A percentile compares a stretch with the other conserved stretches of the same genome.
Conservation (phyloP, 1,139 yeast species). For the Kodamaea plutei region DNA sequence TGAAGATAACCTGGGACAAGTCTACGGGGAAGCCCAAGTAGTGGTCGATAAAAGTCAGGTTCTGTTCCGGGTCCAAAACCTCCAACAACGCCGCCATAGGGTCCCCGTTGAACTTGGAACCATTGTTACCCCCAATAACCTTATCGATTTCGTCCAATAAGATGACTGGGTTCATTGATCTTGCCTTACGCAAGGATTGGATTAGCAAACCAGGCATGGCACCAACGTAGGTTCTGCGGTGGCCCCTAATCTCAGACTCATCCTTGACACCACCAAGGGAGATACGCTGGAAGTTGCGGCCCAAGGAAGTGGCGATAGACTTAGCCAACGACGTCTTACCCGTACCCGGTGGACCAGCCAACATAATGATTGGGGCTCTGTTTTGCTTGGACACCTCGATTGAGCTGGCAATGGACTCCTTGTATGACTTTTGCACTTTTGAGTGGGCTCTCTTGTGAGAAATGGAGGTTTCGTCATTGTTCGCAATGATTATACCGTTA, state of each 20-base stretch:
- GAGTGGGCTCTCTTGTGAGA: slow-evolving; percentile 27
- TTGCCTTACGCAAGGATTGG: slow-evolving; percentile 74
- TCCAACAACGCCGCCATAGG: slow-evolving; percentile 90
- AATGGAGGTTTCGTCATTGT: slow-evolving; percentile 31
- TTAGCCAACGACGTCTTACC: slow-evolving; percentile 90
- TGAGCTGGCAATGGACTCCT: slow-evolving; percentile 13
- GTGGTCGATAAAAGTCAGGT: slow-evolving; percentile 73
- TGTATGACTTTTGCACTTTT: slow-evolving; percentile 22
- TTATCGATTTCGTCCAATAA: slow-evolving; percentile 87
- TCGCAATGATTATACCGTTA: slow-evolving; percentile 31
- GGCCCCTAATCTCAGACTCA: slow-evolving; percentile 90
- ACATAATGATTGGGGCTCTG: slow-evolving; percentile 70
- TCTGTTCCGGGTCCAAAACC: slow-evolving; percentile 90
- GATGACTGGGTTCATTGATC: slow-evolving; percentile 85
- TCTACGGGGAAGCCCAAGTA: slow-evolving; percentile 87
- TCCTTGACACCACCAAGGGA: slow-evolving; percentile 88
- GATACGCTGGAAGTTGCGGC: slow-evolving; percentile 75
- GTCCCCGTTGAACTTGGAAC: slow-evolving; percentile 66
- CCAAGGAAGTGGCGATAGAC: slow-evolving; percentile 77
- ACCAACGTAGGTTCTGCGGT: slow-evolving; percentile 88
- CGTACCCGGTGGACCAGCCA: slow-evolving; percentile 95
- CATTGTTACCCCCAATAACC: slow-evolving; percentile 54
- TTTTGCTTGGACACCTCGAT: slow-evolving; percentile 32
- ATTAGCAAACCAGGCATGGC: slow-evolving; percentile 88
- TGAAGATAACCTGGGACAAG: slow-evolving; percentile 75